A percentile compares a stretch with the other conserved stretches of the same genome.
phyloP scores from a whole-genome alignment of 2,329 filamentous ascomycete genomes.

The Hypoxylon sp. region DNA sequence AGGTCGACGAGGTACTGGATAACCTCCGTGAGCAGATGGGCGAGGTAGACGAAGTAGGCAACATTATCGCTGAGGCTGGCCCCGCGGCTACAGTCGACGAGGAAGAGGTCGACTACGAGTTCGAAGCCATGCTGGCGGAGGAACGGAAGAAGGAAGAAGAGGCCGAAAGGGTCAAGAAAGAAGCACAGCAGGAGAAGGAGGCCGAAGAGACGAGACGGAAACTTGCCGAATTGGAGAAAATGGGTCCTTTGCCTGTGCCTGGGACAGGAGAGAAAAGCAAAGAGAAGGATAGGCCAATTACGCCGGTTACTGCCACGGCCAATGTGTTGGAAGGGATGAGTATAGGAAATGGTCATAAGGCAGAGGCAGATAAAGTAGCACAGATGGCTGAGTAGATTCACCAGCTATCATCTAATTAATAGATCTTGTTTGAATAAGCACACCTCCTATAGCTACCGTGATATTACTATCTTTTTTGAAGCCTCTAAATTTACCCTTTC shows the following conservation, averaged over 20 bases:
- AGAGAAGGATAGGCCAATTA: conserved; percentile 43
- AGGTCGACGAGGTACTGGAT: conserved; percentile 82
- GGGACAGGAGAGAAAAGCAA: conserved; percentile 53
- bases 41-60: conserved; percentile 85
- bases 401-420: conserved; percentile 23
- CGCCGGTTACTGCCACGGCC: conserved; percentile 54
- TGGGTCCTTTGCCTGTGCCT: conserved; percentile 56
- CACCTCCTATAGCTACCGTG: conserved; percentile 18
- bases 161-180: conserved; percentile 59
- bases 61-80: conserved; percentile 78
- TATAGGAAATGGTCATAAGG: conserved; percentile 49
- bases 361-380: conserved; percentile 30
- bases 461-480: conserved; percentile 30
- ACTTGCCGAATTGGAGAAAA: conserved; percentile 65
- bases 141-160: conserved; percentile 68
- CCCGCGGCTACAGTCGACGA: conserved; percentile 75
- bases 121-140: conserved; percentile 79
- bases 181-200: conserved; percentile 62
- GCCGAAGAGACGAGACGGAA: conserved; percentile 64
- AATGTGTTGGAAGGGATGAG: conserved; percentile 58
- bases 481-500: conserved; percentile 26
- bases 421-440: conserved; percentile 26
- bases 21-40: conserved; percentile 83
- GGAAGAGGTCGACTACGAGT: conserved; percentile 87
- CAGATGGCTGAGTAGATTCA: conserved; percentile 32